A percentile compares a stretch with the other conserved stretches of the same genome.
Conservation (phyloP, 73 alveolate species). For the Tetrahymena elliotti region DNA sequence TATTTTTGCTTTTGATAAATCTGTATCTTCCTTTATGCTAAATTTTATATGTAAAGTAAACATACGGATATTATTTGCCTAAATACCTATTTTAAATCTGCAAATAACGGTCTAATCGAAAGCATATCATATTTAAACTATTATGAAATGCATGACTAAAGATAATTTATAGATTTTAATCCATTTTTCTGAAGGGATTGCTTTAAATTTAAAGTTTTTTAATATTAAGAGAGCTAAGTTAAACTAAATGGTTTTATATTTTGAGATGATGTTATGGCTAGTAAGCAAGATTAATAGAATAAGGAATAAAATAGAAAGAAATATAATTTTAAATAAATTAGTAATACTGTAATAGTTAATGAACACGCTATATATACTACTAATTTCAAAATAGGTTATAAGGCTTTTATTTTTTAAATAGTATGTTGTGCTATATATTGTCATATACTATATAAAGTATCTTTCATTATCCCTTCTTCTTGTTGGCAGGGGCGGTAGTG, state of each 20-base stretch:
- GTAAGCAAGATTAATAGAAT: background rate
- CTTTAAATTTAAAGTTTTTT: background rate
- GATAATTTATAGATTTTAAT: background rate
- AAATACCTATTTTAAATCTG: background rate
- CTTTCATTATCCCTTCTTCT: background rate
- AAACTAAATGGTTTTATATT: background rate
- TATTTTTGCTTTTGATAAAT: background rate
- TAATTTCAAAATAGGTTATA: background rate
- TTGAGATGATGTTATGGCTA: background rate
- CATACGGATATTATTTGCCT: background rate
- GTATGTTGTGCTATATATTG: background rate
- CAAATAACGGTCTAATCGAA: background rate
- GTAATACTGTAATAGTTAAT: background rate
- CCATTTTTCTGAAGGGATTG: background rate
- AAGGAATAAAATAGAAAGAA: background rate
- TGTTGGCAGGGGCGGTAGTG: background rate
- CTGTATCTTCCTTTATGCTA: background rate
- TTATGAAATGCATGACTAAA: background rate
- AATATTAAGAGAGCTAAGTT: background rate
- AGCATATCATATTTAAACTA: background rate
- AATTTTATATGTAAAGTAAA: background rate
- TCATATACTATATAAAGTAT: background rate
- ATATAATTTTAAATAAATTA: background rate
- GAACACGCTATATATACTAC: background rate
- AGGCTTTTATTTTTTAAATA: background rate